These are phyloP conservation scores for Chenopodium album DNA, from an alignment of 148 eudicot genomes.

Conservation along the genomic window DNA sequence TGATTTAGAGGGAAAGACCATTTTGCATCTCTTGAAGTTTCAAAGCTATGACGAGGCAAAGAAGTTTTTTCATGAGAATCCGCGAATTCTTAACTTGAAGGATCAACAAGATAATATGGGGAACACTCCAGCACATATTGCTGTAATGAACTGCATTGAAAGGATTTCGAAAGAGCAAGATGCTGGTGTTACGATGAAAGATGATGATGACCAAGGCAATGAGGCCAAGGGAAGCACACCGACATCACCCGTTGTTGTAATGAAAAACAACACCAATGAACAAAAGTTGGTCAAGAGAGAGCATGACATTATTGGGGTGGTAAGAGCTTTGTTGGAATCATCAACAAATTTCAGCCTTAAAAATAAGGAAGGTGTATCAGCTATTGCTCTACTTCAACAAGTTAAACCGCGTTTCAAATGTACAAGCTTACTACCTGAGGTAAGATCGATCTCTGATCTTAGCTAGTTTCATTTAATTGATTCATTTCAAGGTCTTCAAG, in stretches of 20 bases:
- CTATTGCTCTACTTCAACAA: slow-evolving; percentile 8
- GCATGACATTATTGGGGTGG: neutral
- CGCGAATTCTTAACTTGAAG: neutral
- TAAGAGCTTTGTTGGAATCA: slow-evolving; percentile 8
- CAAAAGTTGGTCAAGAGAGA: neutral
- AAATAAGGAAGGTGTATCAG: slow-evolving; percentile 17
- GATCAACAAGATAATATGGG: slow-evolving; percentile 13
- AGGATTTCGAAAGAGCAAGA: neutral
- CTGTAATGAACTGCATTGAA: neutral
- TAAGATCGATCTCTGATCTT: neutral
- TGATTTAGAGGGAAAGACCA: slow-evolving; percentile 1
- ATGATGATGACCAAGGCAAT: too few species aligned
- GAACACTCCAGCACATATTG: slow-evolving; percentile 19
- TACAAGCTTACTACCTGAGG: neutral
- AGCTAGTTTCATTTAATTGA: neutral
- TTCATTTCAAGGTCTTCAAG: too few species aligned
- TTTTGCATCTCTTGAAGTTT: slow-evolving; percentile 11
- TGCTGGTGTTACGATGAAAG: neutral
- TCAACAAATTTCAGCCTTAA: slow-evolving; percentile 10
- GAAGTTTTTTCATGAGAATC: neutral
- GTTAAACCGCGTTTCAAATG: neutral
- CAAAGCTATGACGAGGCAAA: slow-evolving; percentile 10
- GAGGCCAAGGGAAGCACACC: neutral
- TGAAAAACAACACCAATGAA: neutral
- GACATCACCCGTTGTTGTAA: neutral